Evolutionary conservation across 129 eudicot genomes (phyloP).

Genomic region (Tagetes erecta): DNA sequence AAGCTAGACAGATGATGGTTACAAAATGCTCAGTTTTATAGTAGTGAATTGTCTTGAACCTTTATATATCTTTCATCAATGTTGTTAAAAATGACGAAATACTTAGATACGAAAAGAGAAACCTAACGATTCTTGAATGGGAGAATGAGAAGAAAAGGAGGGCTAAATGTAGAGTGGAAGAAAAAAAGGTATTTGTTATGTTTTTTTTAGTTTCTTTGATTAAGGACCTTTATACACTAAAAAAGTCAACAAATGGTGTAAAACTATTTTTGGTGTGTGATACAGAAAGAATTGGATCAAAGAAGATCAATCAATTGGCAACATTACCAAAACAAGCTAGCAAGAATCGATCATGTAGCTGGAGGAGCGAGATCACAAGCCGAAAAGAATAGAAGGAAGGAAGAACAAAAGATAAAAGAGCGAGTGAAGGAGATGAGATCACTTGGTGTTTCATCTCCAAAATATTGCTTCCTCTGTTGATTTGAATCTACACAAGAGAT

Average conservation of each 20-base stretch:
- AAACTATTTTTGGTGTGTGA: neutral
- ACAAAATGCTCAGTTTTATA: no score
- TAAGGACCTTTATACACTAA: neutral
- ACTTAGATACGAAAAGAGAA: conserved; percentile 58
- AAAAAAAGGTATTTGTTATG: conserved; percentile 45
- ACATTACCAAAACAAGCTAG: conserved; percentile 63
- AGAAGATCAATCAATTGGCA: conserved; percentile 50
- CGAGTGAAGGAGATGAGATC: conserved; percentile 60
- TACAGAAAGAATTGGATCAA: conserved; percentile 55
- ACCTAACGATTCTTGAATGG: conserved; percentile 55
- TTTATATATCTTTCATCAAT: neutral
- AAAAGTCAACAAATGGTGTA: neutral
- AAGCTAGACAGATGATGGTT: no score
- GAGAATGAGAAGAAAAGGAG: conserved; percentile 71
- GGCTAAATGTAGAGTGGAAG: conserved; percentile 60
- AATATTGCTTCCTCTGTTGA: conserved; percentile 52
- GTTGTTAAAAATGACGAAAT: neutral
- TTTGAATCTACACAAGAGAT: neutral
- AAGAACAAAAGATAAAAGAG: conserved; percentile 54
- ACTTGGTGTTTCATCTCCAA: conserved; percentile 55
- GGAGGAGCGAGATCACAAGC: conserved; percentile 57
- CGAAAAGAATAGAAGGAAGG: conserved; percentile 54
- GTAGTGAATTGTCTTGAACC: neutral
- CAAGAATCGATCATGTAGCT: conserved; percentile 61
- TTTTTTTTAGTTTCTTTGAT: conserved; percentile 18